These are phyloP conservation scores for Phaeoacremonium minimum DNA, from an alignment of 2,329 filamentous ascomycete genomes.

Conservation along the genomic window DNA sequence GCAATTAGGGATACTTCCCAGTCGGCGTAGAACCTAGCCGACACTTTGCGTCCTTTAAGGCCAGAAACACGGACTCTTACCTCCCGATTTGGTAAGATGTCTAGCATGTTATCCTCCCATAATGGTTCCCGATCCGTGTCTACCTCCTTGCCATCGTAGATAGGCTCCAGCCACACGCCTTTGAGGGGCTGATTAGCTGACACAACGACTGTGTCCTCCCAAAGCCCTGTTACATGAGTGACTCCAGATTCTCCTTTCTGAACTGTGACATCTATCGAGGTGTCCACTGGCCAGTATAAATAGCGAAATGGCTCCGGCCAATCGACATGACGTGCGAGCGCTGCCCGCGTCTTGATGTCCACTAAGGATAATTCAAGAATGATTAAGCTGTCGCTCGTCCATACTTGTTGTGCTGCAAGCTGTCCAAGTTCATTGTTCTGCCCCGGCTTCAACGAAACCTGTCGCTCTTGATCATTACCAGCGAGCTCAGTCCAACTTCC, in stretches of 20 bases:
- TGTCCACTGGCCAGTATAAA: conserved; percentile 12
- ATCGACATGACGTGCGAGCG: conserved; percentile 33
- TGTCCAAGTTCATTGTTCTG: conserved; percentile 28
- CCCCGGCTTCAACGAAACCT: conserved; percentile 27
- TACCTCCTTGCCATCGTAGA: neutral
- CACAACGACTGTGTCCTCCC: neutral
- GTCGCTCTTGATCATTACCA: conserved; percentile 19
- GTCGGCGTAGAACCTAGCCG: neutral
- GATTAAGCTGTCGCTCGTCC: conserved; percentile 20
- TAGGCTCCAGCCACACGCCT: neutral
- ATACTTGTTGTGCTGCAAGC: conserved; percentile 25
- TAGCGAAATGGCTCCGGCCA: conserved; percentile 43
- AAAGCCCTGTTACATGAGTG: neutral
- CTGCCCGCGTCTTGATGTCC: conserved; percentile 17
- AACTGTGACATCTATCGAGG: neutral
- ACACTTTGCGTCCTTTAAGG: neutral
- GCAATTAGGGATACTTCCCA: no score
- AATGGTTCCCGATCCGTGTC: neutral
- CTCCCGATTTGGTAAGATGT: neutral
- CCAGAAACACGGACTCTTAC: neutral
- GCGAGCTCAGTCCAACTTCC: conserved; percentile 27
- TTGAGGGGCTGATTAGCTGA: neutral
- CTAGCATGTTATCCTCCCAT: neutral
- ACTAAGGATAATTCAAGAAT: conserved; percentile 29
- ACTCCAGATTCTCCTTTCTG: neutral